Percentiles rank a stretch among this genome's conserved stretches.
These are phyloP conservation scores for Suillus clintonianus DNA, from an alignment of 768 basidiomycete genomes.

Conservation along the genomic window DNA sequence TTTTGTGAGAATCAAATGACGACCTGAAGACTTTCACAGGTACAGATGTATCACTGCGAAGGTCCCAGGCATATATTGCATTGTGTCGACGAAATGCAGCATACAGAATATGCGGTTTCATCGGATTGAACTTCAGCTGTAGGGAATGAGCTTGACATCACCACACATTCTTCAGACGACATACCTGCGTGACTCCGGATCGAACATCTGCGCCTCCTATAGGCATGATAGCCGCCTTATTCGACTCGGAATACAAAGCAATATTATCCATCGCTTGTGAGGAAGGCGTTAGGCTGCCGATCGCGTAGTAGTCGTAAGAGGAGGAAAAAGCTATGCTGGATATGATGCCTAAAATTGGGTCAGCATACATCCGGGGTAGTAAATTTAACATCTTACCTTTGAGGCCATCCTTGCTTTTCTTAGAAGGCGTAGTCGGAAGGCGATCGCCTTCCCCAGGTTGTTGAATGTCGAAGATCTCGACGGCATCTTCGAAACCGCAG, in stretches of 20 bases:
- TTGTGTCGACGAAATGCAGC: slow-evolving; percentile 70
- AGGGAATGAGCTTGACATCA: slow-evolving; percentile 2
- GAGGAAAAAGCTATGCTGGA: slow-evolving; percentile 81
- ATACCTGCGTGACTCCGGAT: slow-evolving; percentile 2
- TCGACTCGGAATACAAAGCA: slow-evolving; percentile 65
- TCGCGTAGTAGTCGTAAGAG: slow-evolving; percentile 70
- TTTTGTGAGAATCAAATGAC: background rate
- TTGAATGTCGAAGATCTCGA: slow-evolving; percentile 81
- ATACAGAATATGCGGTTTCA: slow-evolving; percentile 69
- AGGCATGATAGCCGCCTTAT: slow-evolving; percentile 58
- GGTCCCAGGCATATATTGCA: slow-evolving; percentile 75
- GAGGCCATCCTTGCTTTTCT: slow-evolving; percentile 81
- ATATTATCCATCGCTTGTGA: slow-evolving; percentile 52
- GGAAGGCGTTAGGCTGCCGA: slow-evolving; percentile 67
- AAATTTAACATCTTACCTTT: slow-evolving; percentile 59
- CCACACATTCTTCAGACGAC: background rate
- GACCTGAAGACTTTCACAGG: slow-evolving; percentile 41
- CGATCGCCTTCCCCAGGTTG: slow-evolving; percentile 75
- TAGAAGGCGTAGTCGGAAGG: slow-evolving; percentile 67
- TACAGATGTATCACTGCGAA: slow-evolving; percentile 55
- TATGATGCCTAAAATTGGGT: slow-evolving; percentile 64
- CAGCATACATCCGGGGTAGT: slow-evolving; percentile 1
- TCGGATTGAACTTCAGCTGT: slow-evolving; percentile 80
- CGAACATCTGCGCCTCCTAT: slow-evolving; percentile 50
- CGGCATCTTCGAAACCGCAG: slow-evolving; percentile 84